phyloP scores from a whole-genome alignment of 306 rosid species.

The Geum urbanum region DNA sequence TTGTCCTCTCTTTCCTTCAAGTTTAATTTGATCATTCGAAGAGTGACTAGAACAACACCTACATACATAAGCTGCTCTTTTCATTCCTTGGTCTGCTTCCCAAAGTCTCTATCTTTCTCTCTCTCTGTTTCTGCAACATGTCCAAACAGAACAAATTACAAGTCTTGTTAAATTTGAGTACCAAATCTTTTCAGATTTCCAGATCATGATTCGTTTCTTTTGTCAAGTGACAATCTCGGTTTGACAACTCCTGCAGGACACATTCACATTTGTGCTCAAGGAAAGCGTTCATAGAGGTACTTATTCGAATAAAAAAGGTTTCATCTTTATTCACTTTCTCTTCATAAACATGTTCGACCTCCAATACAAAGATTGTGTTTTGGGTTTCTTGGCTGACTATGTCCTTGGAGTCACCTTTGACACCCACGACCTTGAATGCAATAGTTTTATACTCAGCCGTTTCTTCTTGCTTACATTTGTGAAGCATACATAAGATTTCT shows the following conservation, averaged over 20 bases:
- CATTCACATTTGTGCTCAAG: not conserved
- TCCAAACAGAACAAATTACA: too few species aligned
- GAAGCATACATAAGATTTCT: not conserved
- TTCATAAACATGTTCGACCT: not conserved
- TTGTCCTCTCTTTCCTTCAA: too few species aligned
- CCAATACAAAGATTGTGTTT: not conserved
- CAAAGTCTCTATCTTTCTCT: not conserved
- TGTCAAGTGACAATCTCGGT: not conserved
- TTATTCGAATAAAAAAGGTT: not conserved
- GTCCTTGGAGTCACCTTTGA: not conserved
- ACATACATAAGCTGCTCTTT: too few species aligned
- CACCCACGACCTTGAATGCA: not conserved
- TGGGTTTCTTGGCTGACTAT: not conserved
- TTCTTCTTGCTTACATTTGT: not conserved
- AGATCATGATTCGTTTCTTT: not conserved
- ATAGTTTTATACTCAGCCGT: not conserved
- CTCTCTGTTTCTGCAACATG: not conserved
- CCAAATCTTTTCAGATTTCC: not conserved
- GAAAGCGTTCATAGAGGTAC: not conserved
- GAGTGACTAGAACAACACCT: too few species aligned
- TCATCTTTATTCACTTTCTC: not conserved
- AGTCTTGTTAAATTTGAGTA: not conserved
- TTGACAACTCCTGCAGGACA: conserved; percentile 1
- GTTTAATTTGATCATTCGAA: too few species aligned
- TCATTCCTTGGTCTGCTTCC: too few species aligned